These are phyloP conservation scores for Botrytis deweyae DNA, from an alignment of 2,329 filamentous ascomycete species.

Conservation along the genomic window DNA sequence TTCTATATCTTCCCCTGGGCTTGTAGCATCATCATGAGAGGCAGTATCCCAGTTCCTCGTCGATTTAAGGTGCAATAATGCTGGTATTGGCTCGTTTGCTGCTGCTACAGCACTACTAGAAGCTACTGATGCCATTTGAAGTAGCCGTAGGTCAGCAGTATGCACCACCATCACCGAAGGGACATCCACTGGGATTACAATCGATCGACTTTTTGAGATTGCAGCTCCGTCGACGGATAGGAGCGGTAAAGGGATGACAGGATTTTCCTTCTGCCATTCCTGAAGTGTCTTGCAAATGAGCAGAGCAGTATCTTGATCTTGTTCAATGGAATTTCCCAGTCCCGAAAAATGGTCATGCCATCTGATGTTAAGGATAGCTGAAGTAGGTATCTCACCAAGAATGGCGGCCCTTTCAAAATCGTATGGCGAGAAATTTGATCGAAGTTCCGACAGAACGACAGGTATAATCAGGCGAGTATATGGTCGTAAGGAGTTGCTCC, in stretches of 20 bases:
- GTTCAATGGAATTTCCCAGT: slow-evolving; percentile 43
- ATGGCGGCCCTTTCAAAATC: slow-evolving; percentile 59
- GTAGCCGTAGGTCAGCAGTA: slow-evolving; percentile 67
- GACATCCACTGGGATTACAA: slow-evolving; percentile 87
- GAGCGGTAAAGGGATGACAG: slow-evolving; percentile 31
- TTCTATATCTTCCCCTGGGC: slow-evolving; percentile 52
- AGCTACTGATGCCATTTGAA: slow-evolving; percentile 40
- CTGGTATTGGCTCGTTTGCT: slow-evolving; percentile 64
- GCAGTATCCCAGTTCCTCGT: slow-evolving; percentile 61
- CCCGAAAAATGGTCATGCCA: slow-evolving; percentile 54
- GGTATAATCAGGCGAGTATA: slow-evolving; percentile 51
- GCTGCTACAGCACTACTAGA: slow-evolving; percentile 46
- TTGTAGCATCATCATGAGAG: slow-evolving; percentile 28
- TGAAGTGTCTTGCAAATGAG: slow-evolving; percentile 33
- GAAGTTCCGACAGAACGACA: slow-evolving; percentile 47
- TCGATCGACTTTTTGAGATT: slow-evolving; percentile 54
- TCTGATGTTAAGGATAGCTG: slow-evolving; percentile 46
- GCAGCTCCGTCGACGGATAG: slow-evolving; percentile 31
- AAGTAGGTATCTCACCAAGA: slow-evolving; percentile 51
- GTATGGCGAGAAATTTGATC: slow-evolving; percentile 46
- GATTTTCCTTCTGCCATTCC: slow-evolving; percentile 32
- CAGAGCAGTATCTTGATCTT: slow-evolving; percentile 33
- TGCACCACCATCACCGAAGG: slow-evolving; percentile 81
- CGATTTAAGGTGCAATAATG: slow-evolving; percentile 62
- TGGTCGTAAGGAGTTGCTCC: slow-evolving; percentile 44